phyloP scores from a whole-genome alignment of 345 rosid species.

The Rubroshorea leprosula region DNA sequence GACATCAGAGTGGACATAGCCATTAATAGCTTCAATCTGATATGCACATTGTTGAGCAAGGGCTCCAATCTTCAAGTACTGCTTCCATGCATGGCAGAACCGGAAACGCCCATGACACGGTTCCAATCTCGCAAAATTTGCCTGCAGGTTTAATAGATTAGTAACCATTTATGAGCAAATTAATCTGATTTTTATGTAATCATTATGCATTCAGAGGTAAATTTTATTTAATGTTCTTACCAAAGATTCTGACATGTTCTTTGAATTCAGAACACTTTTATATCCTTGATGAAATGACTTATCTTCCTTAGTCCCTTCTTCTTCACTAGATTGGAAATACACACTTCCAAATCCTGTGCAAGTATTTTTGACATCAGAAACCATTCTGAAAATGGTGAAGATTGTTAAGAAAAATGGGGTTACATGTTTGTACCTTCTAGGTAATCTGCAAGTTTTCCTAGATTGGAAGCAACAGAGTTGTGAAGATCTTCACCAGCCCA shows the following conservation, averaged over 20 bases:
- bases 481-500: conserved; percentile 85
- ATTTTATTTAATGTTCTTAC: conserved; percentile 23
- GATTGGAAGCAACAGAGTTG: conserved; percentile 35
- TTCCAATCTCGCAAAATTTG: conserved; percentile 85
- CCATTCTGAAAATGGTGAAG: background rate
- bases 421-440: conserved; percentile 41
- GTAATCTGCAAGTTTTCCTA: conserved; percentile 50
- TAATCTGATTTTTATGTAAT: too few relatives aligned
- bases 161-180: too few relatives aligned
- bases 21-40: conserved; percentile 55
- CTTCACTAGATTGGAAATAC: conserved; percentile 36
- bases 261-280: conserved; percentile 51
- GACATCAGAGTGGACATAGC: conserved; percentile 35
- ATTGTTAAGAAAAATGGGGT: background rate
- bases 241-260: conserved; percentile 55
- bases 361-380: background rate
- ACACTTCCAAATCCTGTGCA: conserved; percentile 54
- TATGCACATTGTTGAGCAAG: conserved; percentile 72
- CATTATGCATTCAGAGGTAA: too few relatives aligned
- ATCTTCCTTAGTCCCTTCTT: conserved; percentile 21
- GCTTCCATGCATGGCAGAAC: conserved; percentile 72
- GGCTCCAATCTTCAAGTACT: conserved; percentile 55
- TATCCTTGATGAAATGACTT: conserved; percentile 38
- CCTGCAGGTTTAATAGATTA: conserved; percentile 29
- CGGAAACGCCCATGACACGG: conserved; percentile 69